Base-by-base conservation (phyloP, 164 flowering plant species). In the Annona squamosa region DNA sequence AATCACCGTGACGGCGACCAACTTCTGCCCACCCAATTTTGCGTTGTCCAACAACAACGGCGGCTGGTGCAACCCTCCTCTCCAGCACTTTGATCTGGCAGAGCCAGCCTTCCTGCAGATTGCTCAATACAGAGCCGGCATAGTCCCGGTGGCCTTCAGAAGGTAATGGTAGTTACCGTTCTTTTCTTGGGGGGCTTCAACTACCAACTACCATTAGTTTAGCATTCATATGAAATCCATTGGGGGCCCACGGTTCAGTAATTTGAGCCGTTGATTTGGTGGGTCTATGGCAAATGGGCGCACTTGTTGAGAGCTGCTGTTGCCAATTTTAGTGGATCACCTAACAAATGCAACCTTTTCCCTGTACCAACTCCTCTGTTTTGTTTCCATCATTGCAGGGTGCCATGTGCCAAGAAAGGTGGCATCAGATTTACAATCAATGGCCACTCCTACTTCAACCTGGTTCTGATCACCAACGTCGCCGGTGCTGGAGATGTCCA, bases 1-100 rank as follows among this genome's bases (percentile, higher is more conserved):
- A 18, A 80, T 82, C 45, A 74, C 67, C 48, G 76, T 83, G 26
- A 83, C 85, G 3, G 85, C 88, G 46, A 85, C 88, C 2, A 85
- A 85, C 77, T 83, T 82, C 65, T 84, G 87, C 46, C 87, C 87
- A 2, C 85, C 85, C 9, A 83, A 85, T 75, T 48, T 72, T 19
- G 84, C 81, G 46, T 68, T 72, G n/a, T 46, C 87, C 0, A 83
- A 74, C 65, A 73, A 83, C 75, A 77, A 85, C 26, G 86, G 88
- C 18, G 88, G 88, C 0, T 85, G 88, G 86, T 83, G 86, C 86
- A 85, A 82, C 52, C 85, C 86, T 4, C 87, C 87, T 37, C 86
- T 76, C 43, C 82, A 77, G 41, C 88, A 85, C 69, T 85, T 84
- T 59, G 88, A 84, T 63, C 45, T 85, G 44, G 86, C 88, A 0